Conservation (phyloP, 345 rosid species). For the Heritiera fomes region DNA sequence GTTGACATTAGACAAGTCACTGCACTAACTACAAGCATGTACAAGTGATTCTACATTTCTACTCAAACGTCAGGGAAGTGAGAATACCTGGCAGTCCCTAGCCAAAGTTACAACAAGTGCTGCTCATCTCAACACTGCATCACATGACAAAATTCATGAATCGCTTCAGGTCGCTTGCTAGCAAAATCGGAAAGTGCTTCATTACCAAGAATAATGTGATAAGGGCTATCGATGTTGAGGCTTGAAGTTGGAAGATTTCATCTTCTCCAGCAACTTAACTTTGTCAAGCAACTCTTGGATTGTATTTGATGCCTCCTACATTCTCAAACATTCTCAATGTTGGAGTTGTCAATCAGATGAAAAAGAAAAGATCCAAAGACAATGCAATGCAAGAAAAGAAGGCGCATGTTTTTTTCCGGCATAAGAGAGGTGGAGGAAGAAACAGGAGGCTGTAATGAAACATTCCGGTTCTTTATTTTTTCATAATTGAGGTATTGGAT, state of each 20-base stretch:
- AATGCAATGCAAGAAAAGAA: neutral
- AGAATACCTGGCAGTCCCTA: neutral
- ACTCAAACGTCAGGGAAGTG: neutral
- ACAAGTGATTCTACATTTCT: neutral
- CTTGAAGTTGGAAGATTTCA: constrained; percentile 37
- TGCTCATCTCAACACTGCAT: neutral
- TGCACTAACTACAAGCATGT: neutral
- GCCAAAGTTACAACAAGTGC: neutral
- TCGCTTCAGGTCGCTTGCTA: neutral
- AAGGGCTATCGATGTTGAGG: constrained; percentile 3
- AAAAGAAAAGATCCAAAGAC: neutral
- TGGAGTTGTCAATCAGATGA: neutral
- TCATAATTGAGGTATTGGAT: no score
- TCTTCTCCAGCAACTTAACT: constrained; percentile 58
- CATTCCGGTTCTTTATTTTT: no score
- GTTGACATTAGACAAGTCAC: neutral
- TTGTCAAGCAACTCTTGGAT: constrained; percentile 65
- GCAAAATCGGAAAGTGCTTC: neutral
- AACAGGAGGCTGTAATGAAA: no score
- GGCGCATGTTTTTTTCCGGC: neutral
- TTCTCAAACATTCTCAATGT: neutral
- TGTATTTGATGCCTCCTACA: constrained; percentile 72
- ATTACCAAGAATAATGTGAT: neutral
- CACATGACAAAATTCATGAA: neutral
- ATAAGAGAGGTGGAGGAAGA: no score